These are phyloP conservation scores for Globisporangium acanthophoron DNA, from an alignment of 352 stramenopile species.

Conservation along the genomic window DNA sequence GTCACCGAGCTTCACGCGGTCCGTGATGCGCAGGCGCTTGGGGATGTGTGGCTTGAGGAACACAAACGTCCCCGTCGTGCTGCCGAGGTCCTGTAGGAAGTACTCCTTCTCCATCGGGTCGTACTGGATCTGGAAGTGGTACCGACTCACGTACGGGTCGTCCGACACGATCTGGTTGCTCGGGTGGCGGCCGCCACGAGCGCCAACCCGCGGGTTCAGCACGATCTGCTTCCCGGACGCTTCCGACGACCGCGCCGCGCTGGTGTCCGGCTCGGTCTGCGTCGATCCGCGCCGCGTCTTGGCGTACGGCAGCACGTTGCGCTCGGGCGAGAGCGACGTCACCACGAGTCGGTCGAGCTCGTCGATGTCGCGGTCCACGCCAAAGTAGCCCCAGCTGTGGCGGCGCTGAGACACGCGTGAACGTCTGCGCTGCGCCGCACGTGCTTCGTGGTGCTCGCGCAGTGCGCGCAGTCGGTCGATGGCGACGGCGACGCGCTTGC, in stretches of 20 bases:
- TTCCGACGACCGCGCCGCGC: too few species aligned
- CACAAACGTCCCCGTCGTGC: constrained; percentile 74
- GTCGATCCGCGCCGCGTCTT: constrained; percentile 7
- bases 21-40: constrained; percentile 62
- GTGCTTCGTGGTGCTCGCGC: neutral
- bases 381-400: constrained; percentile 18
- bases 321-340: constrained; percentile 56
- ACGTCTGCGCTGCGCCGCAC: constrained; percentile 10
- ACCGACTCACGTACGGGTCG: constrained; percentile 77
- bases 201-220: constrained; percentile 55
- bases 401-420: constrained; percentile 14
- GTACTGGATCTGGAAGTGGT: constrained; percentile 79
- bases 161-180: constrained; percentile 86
- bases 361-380: constrained; percentile 47
- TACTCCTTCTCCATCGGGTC: constrained; percentile 82
- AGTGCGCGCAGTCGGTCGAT: constrained; percentile 19
- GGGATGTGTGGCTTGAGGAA: constrained; percentile 68
- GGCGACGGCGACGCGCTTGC: constrained; percentile 15
- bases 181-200: constrained; percentile 58
- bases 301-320: constrained; percentile 18
- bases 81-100: constrained; percentile 74
- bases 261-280: constrained; percentile 1
- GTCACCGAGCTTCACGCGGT: constrained; percentile 74
- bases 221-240: constrained; percentile 40
- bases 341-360: constrained; percentile 69